A percentile compares a stretch with the other conserved stretches of the same genome.
phyloP scores from a whole-genome alignment of 2,329 filamentous ascomycete genomes.

The Colletotrichum horii region DNA sequence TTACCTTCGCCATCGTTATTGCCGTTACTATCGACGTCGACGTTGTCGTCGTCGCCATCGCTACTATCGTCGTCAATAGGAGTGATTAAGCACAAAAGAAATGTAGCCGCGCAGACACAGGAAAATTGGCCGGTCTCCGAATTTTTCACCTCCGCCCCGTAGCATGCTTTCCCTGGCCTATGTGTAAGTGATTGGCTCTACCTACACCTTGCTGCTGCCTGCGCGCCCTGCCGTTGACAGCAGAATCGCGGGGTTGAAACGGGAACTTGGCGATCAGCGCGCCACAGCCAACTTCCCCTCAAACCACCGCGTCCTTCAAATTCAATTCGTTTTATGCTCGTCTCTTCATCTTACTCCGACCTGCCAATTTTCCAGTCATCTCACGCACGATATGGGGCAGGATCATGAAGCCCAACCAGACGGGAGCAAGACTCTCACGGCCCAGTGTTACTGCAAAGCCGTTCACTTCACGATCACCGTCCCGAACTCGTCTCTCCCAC shows the following conservation, averaged over 20 bases:
- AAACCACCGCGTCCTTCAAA: background rate
- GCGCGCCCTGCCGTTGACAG: background rate
- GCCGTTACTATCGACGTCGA: too few relatives aligned
- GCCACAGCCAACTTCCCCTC: background rate
- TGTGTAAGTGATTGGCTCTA: background rate
- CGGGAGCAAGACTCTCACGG: constrained; percentile 40
- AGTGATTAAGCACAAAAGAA: too few relatives aligned
- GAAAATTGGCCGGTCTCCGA: too few relatives aligned
- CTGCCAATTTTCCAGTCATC: background rate
- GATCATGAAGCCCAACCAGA: background rate
- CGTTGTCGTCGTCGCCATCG: too few relatives aligned
- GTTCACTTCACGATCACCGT: constrained; percentile 48
- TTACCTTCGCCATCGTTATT: too few relatives aligned
- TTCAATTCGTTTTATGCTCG: background rate
- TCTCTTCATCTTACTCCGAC: background rate
- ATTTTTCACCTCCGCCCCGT: background rate
- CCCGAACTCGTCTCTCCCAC: constrained; percentile 40
- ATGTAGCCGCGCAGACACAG: too few relatives aligned
- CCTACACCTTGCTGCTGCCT: background rate
- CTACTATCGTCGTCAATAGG: too few relatives aligned
- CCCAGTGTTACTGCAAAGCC: constrained; percentile 50
- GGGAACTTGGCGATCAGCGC: background rate
- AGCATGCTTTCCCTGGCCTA: background rate
- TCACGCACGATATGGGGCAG: background rate
- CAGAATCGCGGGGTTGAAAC: background rate